These are phyloP conservation scores for Aspergillus saccharolyticus DNA, from an alignment of 495 filamentous ascomycete species.

Conservation along the genomic window DNA sequence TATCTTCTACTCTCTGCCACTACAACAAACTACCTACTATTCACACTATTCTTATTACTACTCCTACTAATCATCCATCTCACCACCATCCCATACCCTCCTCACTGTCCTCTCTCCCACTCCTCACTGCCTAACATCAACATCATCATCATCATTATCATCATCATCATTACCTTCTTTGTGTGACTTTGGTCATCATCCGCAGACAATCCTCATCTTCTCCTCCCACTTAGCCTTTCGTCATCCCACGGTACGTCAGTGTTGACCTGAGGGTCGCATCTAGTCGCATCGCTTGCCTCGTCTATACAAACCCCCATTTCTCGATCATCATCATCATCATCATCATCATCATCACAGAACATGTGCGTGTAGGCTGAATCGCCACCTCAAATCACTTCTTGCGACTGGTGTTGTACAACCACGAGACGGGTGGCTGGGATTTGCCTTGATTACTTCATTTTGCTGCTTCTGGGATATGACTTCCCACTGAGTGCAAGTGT, in stretches of 20 bases:
- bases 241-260: background rate
- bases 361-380: background rate
- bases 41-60: background rate
- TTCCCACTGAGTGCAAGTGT: background rate
- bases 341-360: background rate
- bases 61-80: background rate
- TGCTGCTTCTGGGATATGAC: slow-evolving; percentile 1
- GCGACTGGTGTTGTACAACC: background rate
- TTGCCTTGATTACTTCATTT: background rate
- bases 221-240: background rate
- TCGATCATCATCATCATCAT: background rate
- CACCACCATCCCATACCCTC: background rate
- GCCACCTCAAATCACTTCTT: background rate
- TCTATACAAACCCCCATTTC: background rate
- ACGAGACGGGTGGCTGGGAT: background rate
- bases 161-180: background rate
- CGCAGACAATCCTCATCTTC: too few relatives aligned
- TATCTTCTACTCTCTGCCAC: background rate
- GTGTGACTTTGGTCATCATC: background rate
- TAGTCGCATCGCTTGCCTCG: background rate
- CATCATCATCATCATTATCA: background rate
- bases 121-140: background rate
- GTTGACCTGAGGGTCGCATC: background rate
- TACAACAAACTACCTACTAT: background rate
- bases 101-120: background rate